Percentiles rank a stretch among this genome's conserved stretches.
Evolutionary conservation across 768 basidiomycete genomes (phyloP).

Genomic region (Trametes gibbosa): DNA sequence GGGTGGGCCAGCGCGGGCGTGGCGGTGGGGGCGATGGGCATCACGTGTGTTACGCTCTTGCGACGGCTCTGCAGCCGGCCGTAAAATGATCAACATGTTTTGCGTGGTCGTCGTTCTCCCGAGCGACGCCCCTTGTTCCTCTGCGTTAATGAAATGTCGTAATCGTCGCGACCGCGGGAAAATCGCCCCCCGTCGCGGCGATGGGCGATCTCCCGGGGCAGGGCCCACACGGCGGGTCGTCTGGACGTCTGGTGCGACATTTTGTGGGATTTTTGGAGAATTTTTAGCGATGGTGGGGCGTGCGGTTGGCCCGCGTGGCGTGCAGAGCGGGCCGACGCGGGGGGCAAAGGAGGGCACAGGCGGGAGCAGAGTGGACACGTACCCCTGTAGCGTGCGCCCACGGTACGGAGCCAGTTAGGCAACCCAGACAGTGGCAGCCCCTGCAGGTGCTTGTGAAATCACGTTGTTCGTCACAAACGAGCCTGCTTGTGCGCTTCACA

Average conservation of each 20-base stretch:
- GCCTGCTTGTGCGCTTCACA: slow-evolving; percentile 23
- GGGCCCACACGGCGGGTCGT: neutral
- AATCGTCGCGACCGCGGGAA: slow-evolving; percentile 18
- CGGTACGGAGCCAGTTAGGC: slow-evolving; percentile 14
- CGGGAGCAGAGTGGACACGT: slow-evolving; percentile 7
- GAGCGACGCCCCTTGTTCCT: neutral
- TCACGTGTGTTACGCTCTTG: slow-evolving; percentile 34
- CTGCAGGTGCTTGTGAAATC: slow-evolving; percentile 8
- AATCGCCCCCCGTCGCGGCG: slow-evolving; percentile 9
- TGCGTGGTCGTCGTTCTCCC: neutral
- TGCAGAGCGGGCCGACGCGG: slow-evolving; percentile 12
- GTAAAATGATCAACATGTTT: slow-evolving; percentile 9
- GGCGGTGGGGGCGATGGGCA: slow-evolving; percentile 42
- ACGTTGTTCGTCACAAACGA: slow-evolving; percentile 15
- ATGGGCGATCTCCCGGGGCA: slow-evolving; percentile 15
- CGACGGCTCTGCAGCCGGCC: slow-evolving; percentile 22
- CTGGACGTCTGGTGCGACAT: slow-evolving; percentile 20
- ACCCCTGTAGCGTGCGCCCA: slow-evolving; percentile 11
- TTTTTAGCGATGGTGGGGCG: slow-evolving; percentile 10
- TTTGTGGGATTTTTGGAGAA: slow-evolving; percentile 27
- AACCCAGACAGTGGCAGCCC: neutral
- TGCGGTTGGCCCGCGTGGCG: slow-evolving; percentile 8
- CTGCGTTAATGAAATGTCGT: slow-evolving; percentile 22
- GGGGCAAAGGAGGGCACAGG: neutral
- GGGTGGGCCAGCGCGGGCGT: slow-evolving; percentile 48